phyloP scores from a whole-genome alignment of 1,284 basidiomycete species.

The Cryptococcus hybrid region DNA sequence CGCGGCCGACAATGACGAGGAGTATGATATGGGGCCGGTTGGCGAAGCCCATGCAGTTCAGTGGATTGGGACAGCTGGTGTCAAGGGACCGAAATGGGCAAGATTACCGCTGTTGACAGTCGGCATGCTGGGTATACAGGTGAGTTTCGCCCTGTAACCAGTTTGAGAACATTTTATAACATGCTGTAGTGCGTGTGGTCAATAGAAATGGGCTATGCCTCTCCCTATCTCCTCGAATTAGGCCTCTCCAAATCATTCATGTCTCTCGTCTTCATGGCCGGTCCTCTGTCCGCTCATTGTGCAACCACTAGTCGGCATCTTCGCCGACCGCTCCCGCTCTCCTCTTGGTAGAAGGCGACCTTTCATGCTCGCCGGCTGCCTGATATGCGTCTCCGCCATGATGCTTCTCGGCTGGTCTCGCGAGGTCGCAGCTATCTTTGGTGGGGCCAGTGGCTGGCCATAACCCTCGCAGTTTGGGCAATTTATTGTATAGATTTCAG shows the following conservation, averaged over 20 bases:
- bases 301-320: conserved; percentile 82
- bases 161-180: background rate
- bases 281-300: conserved; percentile 87
- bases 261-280: conserved; percentile 90
- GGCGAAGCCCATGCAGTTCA: conserved; percentile 48
- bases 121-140: conserved; percentile 75
- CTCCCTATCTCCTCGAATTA: conserved; percentile 86
- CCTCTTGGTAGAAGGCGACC: conserved; percentile 78
- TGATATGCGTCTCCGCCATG: conserved; percentile 69
- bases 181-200: conserved; percentile 65
- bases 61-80: conserved; percentile 58
- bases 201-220: conserved; percentile 90
- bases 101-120: conserved; percentile 70
- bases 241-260: conserved; percentile 84
- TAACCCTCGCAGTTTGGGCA: conserved; percentile 75
- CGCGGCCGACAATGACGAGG: conserved; percentile 19
- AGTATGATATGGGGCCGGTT: conserved; percentile 27
- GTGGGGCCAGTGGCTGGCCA: conserved; percentile 40
- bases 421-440: conserved; percentile 65
- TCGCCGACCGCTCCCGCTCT: conserved; percentile 85
- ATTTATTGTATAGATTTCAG: conserved; percentile 90
- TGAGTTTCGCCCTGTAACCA: conserved; percentile 36
- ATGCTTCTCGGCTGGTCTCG: conserved; percentile 81
- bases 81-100: conserved; percentile 62
- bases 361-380: conserved; percentile 73